These are phyloP conservation scores for Colletotrichum siamense DNA, from an alignment of 2,329 filamentous ascomycete genomes.

Conservation along the genomic window DNA sequence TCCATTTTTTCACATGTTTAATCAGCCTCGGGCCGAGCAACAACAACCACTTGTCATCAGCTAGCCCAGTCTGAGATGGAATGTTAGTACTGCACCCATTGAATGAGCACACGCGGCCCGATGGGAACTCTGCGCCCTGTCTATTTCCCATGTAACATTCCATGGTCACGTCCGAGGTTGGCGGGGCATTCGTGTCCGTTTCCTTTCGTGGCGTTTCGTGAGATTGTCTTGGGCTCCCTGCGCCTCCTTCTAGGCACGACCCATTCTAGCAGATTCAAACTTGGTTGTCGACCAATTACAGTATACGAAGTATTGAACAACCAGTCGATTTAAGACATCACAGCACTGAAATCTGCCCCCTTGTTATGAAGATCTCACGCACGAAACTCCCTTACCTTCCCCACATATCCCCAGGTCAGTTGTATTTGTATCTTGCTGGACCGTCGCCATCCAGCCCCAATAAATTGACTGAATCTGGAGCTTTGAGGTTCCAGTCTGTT, in stretches of 20 bases:
- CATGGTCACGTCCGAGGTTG: not conserved
- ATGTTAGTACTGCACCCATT: not conserved
- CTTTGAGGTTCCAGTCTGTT: not conserved
- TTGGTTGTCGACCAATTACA: not conserved
- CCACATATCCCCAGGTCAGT: not conserved
- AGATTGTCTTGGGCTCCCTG: not conserved
- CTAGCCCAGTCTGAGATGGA: not conserved
- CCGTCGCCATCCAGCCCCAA: not conserved
- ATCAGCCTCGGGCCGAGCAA: not conserved
- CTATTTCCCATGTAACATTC: not conserved
- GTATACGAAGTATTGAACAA: not conserved
- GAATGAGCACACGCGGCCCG: not conserved
- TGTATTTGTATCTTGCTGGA: not conserved
- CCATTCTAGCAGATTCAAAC: not conserved
- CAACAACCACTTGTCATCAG: not conserved
- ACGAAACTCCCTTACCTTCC: not conserved
- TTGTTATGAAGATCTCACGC: not conserved
- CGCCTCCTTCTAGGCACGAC: not conserved
- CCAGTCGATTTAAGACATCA: not conserved
- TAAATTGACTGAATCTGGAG: fast-evolving
- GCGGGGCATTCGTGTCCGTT: not conserved
- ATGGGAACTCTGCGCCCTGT: not conserved
- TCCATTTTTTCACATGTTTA: not conserved
- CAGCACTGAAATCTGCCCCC: not conserved
- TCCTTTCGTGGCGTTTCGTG: not conserved